Evolutionary conservation across 257 asterid species (phyloP).

Genomic region (Ligustrum vulgare): DNA sequence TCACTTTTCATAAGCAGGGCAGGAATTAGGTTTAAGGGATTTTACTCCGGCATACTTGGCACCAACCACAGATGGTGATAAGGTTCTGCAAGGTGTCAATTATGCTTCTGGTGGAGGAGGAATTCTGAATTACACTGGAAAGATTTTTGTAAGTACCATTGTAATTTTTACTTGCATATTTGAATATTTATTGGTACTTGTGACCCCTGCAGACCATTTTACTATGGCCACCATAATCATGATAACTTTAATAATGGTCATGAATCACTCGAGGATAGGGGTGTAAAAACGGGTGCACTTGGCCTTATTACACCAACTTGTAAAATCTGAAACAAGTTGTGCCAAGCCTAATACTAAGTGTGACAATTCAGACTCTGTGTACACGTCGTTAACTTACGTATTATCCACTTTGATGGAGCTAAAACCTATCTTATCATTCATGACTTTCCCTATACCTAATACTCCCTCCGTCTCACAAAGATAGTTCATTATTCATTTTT

Average conservation of each 20-base stretch:
- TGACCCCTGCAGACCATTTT: neutral
- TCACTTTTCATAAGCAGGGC: conserved; percentile 37
- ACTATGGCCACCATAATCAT: neutral
- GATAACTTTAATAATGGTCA: neutral
- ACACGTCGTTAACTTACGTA: no score
- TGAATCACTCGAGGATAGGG: neutral
- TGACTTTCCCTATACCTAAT: no score
- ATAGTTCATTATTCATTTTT: no score
- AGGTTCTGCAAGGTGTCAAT: conserved; percentile 60
- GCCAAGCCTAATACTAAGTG: no score
- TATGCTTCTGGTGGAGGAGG: conserved; percentile 90
- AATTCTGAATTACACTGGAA: conserved; percentile 63
- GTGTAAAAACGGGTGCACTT: neutral
- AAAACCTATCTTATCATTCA: no score
- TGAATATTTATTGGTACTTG: neutral
- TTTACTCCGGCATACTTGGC: conserved; percentile 72
- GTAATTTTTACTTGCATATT: neutral
- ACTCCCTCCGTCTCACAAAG: no score
- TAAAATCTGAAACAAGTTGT: no score
- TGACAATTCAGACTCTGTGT: no score
- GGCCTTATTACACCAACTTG: neutral
- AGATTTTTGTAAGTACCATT: conserved; percentile 49
- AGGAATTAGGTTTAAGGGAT: conserved; percentile 46
- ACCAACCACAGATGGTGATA: conserved; percentile 57
- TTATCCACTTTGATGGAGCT: no score